phyloP scores from a whole-genome alignment of 1,284 basidiomycete genomes.

The Agroathelia rolfsii region DNA sequence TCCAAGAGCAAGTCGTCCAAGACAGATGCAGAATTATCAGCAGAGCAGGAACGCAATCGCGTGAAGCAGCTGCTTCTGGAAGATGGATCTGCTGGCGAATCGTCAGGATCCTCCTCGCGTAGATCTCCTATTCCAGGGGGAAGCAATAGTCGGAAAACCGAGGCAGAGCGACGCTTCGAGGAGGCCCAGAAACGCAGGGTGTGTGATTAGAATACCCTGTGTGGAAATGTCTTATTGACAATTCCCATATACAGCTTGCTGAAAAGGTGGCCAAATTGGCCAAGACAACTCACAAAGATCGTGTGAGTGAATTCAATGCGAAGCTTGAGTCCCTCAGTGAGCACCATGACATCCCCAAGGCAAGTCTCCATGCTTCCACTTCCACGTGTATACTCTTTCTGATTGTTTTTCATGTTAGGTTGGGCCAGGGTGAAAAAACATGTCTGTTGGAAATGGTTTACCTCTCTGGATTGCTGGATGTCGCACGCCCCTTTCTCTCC shows the following conservation, averaged over 20 bases:
- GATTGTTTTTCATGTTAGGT: conserved; percentile 33
- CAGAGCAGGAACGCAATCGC: conserved; percentile 31
- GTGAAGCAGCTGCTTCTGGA: conserved; percentile 40
- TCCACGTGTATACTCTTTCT: conserved; percentile 15
- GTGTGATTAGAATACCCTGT: conserved; percentile 22
- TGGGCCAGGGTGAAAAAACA: conserved; percentile 64
- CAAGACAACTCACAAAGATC: conserved; percentile 88
- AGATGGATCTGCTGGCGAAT: conserved; percentile 31
- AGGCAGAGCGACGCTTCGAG: conserved; percentile 85
- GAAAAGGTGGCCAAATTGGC: conserved; percentile 77
- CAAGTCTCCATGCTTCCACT: conserved; percentile 24
- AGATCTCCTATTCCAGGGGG: conserved; percentile 45
- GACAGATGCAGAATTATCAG: conserved; percentile 20
- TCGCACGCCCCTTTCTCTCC: too few relatives aligned
- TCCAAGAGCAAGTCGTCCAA: conserved; percentile 51
- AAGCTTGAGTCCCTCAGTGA: conserved; percentile 85
- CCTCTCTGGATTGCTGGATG: conserved; percentile 8
- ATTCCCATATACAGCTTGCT: conserved; percentile 44
- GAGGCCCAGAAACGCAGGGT: conserved; percentile 79
- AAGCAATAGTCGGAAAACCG: conserved; percentile 59
- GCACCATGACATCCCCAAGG: conserved; percentile 92
- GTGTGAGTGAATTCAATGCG: conserved; percentile 85
- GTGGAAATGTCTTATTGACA: conserved; percentile 8
- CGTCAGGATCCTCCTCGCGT: conserved; percentile 35
- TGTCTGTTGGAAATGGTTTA: conserved; percentile 6